These are phyloP conservation scores for Boletus vinaceobasis DNA, from an alignment of 768 basidiomycete genomes.

Conservation along the genomic window DNA sequence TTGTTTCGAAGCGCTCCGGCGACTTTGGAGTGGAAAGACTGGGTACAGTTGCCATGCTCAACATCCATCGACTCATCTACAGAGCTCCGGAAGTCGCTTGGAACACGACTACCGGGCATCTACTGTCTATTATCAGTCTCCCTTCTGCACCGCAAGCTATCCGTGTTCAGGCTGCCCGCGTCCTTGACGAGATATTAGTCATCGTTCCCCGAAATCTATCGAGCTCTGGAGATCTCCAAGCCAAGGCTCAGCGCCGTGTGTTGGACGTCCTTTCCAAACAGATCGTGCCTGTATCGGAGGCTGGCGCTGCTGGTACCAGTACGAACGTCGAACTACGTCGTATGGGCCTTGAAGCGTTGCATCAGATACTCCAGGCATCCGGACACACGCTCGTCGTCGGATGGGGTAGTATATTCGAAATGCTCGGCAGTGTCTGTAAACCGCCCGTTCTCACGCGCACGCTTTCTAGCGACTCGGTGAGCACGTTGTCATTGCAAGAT, in stretches of 20 bases:
- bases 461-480: conserved; percentile 40
- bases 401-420: conserved; percentile 91
- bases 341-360: conserved; percentile 87
- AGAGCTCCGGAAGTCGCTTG: conserved; percentile 82
- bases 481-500: conserved; percentile 39
- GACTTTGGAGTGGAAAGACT: conserved; percentile 93
- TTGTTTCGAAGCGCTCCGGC: conserved; percentile 61
- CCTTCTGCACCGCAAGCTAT: conserved; percentile 69
- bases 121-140: conserved; percentile 73
- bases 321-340: conserved; percentile 73
- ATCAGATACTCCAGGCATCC: conserved; percentile 85
- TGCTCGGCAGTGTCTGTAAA: conserved; percentile 85
- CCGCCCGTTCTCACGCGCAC: conserved; percentile 39
- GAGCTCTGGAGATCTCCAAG: conserved; percentile 58
- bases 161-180: conserved; percentile 84
- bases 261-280: conserved; percentile 84
- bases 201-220: conserved; percentile 71
- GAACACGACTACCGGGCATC: conserved; percentile 75
- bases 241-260: conserved; percentile 73
- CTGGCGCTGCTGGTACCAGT: conserved; percentile 41
- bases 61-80: conserved; percentile 84
- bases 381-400: conserved; percentile 90
- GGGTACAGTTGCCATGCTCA: conserved; percentile 73
- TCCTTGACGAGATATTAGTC: conserved; percentile 80
- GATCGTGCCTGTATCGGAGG: conserved; percentile 47